Conservation (phyloP, 2,329 filamentous ascomycete genomes). For the Venturiaceae sp. region DNA sequence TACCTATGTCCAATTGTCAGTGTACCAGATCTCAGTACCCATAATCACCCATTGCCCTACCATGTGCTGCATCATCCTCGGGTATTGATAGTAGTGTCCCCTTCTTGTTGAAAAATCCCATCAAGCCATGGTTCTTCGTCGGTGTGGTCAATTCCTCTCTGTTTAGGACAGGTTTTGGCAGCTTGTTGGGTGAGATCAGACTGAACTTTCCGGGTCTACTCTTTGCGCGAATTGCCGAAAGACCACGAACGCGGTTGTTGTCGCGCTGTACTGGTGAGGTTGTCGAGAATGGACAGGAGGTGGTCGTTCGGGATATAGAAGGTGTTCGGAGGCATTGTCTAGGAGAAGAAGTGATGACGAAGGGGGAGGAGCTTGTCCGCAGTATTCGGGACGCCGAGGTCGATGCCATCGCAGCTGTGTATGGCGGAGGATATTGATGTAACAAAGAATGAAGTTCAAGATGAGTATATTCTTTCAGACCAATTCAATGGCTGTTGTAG, state of each 20-base stretch:
- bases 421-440: background rate
- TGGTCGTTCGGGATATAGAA: background rate
- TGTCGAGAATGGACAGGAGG: conserved; percentile 2
- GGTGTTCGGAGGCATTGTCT: background rate
- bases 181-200: conserved; percentile 58
- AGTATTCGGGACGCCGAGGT: background rate
- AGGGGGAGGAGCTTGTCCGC: background rate
- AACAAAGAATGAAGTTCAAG: background rate
- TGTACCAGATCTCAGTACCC: background rate
- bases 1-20: conserved; percentile 36
- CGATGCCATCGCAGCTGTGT: background rate
- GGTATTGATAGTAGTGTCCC: conserved; percentile 62
- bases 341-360: background rate
- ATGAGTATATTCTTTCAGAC: too few relatives aligned
- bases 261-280: conserved; percentile 34
- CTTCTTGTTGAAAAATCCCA: conserved; percentile 76
- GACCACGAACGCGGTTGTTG: conserved; percentile 68
- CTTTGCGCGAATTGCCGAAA: conserved; percentile 70
- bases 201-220: conserved; percentile 62
- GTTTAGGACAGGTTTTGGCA: conserved; percentile 56
- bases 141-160: conserved; percentile 46
- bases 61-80: conserved; percentile 60
- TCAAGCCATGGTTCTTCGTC: conserved; percentile 73
- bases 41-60: conserved; percentile 24
- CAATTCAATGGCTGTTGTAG: background rate